Evolutionary conservation across 345 rosid genomes (phyloP), one percentile per base, ranked within the genome.

Genomic region (Triadica sebifera): DNA sequence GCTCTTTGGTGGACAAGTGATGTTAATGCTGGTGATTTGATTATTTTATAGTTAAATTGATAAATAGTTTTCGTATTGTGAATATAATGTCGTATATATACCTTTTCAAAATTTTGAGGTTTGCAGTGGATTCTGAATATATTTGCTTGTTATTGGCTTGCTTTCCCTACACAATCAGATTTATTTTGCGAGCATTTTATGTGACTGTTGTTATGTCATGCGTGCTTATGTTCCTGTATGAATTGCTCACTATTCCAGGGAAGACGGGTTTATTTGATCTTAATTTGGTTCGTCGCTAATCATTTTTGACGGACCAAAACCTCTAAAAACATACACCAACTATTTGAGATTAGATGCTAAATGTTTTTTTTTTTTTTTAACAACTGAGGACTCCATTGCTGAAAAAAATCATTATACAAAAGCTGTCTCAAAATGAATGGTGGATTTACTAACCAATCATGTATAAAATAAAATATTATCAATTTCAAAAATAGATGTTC

Each of bases 1-100:
- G 75, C 58, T 78, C 83, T 19, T 63, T 67, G 56, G 82, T 52
- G 65, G 6, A 12, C 24, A 34, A 56, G 11, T 38, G 46, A 66
- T 65, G 69, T 11, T 29, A 2, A 29, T 66, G 50, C 8, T 8
- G 13, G 19, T 64, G 22, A 74, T 57, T 39, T 6, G 15, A 41
- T 15, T 37, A 41, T 15, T 41, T 22, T n/a, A 22, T 75, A 37
- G 47, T 69, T 25, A 13, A 20, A 29, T 29, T 29, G 34, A 2
- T 37, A 38, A 2, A 29, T 64, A n/a, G 39, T 17, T n/a, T 53
- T 57, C 38, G n/a, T 29, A 57, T 25, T 43, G 49, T 70, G 15
- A 67, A 41, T 41, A 66, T 72, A 55, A 39, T 61, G 66, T 22
- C 67, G 41, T 74, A 15, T 47, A 53, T 19, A 52, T 70, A 65